Evolutionary conservation across 73 alveolate genomes (phyloP), one percentile per base, ranked within the genome.

Genomic region (Paramecium octaurelia): DNA sequence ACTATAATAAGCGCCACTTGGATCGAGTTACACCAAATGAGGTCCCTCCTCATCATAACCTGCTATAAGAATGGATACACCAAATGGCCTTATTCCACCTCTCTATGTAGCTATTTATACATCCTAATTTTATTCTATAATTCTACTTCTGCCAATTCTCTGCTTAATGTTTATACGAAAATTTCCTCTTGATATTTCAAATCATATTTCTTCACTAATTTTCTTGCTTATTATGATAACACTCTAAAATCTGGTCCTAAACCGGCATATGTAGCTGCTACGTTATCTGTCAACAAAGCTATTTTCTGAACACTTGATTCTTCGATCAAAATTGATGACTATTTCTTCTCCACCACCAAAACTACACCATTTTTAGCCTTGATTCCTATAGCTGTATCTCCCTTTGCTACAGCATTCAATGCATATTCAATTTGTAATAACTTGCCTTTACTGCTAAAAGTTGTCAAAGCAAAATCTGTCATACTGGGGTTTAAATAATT

Each of bases 71-170:
- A 97, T 88, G 18, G 99, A 97, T 76, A 97, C 95, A 18, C 99
- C 99, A 86, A 95, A 97, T 38, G 99, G 99, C 76, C 99, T 96
- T 21, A 97, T 98, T 9, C 99, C 99, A 43, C 99, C 99, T 4
- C 95, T 80, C 91, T 97, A 97, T 6, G 99, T 97, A 76, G 92
- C 97, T 91, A 95, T 98, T 91, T 97, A 96, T 95, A 97, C 94
- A 42, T 96, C 96, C 75, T 80, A 42, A 44, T 20, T 21, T 1
- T 40, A 20, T 18, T 18, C 14, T n/a, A 3, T 73, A n/a, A 36
- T 0, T 24, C 31, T 80, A 80, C 86, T 20, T 93, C 96, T 50
- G 99, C 98, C 14, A 95, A 93, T 89, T 95, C 94, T 44, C 97
- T 93, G 77, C 99, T 93, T 10, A 97, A 85, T 58, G 96, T 92